Base-by-base conservation (phyloP, 805 yeast genomes). In the Cyberlindnera lachancei region DNA sequence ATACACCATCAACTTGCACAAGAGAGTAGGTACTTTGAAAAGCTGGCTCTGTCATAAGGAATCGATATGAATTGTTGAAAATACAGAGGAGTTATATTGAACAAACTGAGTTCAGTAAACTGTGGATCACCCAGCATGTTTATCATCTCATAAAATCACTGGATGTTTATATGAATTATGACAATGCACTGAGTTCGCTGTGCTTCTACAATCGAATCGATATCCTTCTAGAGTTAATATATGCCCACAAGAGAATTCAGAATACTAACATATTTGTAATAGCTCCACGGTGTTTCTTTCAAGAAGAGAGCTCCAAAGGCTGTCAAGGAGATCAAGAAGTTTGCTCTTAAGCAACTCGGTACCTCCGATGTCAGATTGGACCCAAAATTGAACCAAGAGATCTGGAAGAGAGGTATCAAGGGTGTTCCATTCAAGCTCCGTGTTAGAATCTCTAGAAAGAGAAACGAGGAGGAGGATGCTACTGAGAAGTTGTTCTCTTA, bases 281-380 rank as follows among this genome's bases (percentile, higher is more conserved):
- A n/a, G n/a, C 83, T 87, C 67, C 95, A 85, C 73, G 97, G 97
- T 77, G 88, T 81, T 58, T 83, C 86, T 73, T 92, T 90, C 95
- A 92, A 92, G 80, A 84, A 83, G 83, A 87, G 96, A 77, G 99
- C 99, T 63, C 99, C 99, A 74, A 85, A 75, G 67, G 98, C 99
- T 61, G 92, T 90, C 73, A 92, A 86, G 84, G 98, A 87, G 73
- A 88, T 92, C 76, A 90, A 86, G 79, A 87, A 84, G 73, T 92
- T 92, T 67, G 96, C 97, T 64, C 77, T 84, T 67, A 79, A 85
- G 75, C 96, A 90, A 83, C 86, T 92, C 92, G 97, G 97, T 67
- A 92, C 99, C 60, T 70, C 82, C 51, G 99, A 92, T 68, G 97
- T 92, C 69, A 92, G 98, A 79, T 73, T 92, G 61, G 97, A 92